A percentile compares a stretch with the other conserved stretches of the same genome.
Conservation (phyloP, 257 asterid species). For the Forsythia viridissima region DNA sequence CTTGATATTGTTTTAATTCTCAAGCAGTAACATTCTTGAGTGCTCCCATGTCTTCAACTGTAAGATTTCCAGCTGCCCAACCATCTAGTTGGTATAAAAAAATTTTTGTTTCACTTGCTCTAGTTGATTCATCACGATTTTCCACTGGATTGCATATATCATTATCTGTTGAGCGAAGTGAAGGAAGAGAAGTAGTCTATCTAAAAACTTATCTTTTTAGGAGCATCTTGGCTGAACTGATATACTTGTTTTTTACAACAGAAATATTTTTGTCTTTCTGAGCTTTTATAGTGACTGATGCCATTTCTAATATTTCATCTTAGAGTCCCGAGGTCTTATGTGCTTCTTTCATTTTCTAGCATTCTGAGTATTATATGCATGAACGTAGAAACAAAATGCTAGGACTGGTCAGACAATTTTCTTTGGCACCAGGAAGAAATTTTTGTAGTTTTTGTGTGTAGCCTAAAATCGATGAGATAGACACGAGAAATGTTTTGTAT, state of each 20-base stretch:
- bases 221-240: not conserved
- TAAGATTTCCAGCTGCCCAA: not conserved
- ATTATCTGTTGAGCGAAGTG: not conserved
- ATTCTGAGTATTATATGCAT: not conserved
- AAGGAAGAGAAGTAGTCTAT: not conserved
- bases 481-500: not conserved
- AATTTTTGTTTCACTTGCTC: not conserved
- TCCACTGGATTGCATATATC: not conserved
- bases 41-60: not conserved
- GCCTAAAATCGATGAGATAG: not conserved
- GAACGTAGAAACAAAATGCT: not conserved
- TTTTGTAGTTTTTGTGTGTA: not conserved
- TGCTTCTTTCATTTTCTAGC: not conserved
- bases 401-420: not conserved
- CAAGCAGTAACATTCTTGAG: not conserved
- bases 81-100: not conserved
- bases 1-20: not conserved
- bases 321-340: not conserved
- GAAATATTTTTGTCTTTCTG: not conserved
- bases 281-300: not conserved
- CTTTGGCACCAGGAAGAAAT: not conserved
- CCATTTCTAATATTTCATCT: not conserved
- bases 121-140: not conserved
- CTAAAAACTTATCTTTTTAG: not conserved
- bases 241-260: too few relatives aligned